A percentile compares a stretch with the other conserved stretches of the same genome.
Conservation (phyloP, 202 grass and related monocot species). For the Panicum hallii region DNA sequence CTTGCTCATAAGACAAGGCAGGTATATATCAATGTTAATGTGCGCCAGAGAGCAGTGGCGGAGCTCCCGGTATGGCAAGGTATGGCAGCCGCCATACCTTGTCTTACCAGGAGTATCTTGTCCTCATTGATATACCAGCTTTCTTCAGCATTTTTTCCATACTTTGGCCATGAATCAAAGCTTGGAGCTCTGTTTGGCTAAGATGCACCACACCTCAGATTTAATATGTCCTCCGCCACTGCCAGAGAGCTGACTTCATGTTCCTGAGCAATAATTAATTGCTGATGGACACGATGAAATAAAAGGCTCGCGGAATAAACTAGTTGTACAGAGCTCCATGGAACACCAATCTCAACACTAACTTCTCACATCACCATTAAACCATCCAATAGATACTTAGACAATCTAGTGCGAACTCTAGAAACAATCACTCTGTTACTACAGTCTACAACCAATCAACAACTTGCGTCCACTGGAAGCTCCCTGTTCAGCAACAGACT, state of each 20-base stretch:
- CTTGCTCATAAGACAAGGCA: conserved; percentile 28
- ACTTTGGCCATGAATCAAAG: no score
- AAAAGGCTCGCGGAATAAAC: conserved; percentile 20
- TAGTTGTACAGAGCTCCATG: not conserved
- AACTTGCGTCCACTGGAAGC: not conserved
- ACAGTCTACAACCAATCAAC: not conserved
- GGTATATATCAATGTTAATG: conserved; percentile 22
- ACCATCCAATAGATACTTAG: conserved; percentile 19
- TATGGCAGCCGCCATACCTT: no score
- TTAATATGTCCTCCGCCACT: no score
- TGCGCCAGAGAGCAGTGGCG: not conserved
- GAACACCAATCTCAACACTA: conserved; percentile 35
- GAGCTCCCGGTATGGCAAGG: no score
- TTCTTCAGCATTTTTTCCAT: no score
- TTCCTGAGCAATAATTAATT: conserved; percentile 22
- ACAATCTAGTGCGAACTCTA: conserved; percentile 1
- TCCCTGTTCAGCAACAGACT: not conserved
- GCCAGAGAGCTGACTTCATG: conserved; percentile 11
- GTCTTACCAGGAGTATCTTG: no score
- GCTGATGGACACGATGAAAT: conserved; percentile 3
- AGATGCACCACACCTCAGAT: no score
- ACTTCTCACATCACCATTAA: conserved; percentile 28
- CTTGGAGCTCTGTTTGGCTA: no score
- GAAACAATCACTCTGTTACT: conserved; percentile 11
- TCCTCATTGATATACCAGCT: no score